Evolutionary conservation across 2,329 filamentous ascomycete species (phyloP), one percentile per base, ranked within the genome.

Genomic region (Fusarium circinatum): DNA sequence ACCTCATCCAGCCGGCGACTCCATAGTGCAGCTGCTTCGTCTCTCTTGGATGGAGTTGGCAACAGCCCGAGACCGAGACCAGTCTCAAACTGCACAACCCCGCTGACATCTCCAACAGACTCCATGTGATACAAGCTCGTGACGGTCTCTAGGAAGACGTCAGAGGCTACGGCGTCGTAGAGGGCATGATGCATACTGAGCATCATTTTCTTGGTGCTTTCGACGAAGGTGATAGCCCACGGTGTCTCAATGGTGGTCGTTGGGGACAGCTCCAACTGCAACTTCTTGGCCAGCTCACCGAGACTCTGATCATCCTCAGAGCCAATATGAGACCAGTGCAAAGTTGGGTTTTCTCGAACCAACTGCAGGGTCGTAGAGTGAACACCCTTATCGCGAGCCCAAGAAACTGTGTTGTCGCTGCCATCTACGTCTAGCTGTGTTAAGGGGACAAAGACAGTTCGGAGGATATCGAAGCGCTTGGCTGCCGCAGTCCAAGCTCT

Each of bases 171-270:
- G 1, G 47, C 64, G 2, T 73, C 70, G 13, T 72, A 65, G 4
- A 72, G 58, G 1, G 64, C 26, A 8, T 72, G 70, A 13, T 73
- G 70, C 58, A 72, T 72, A 8, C 70, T 72, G 5, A 72, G 49
- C 64, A 72, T 72, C 41, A 72, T 18, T 18, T 44, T 59, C 20
- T 55, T 59, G 3, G 39, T 58, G 8, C 14, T 22, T 6, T 57
- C n/a, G 2, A 62, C 18, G 3, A 72, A 70, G 1, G 64, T 65
- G 2, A 72, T 26, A 3, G 69, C 59, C 70, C 70, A 72, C 0
- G 64, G 69, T 9, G 70, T 45, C 2, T 58, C 30, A 0, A 14
- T 28, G 3, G 58, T 54, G 7, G 69, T 64, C 1, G 68, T 52
- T 6, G 65, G 70, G 0, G 69, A 45, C 1, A 72, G n/a, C 8